phyloP scores from a whole-genome alignment of 2,329 filamentous ascomycete species.

The Alternaria conjuncta region DNA sequence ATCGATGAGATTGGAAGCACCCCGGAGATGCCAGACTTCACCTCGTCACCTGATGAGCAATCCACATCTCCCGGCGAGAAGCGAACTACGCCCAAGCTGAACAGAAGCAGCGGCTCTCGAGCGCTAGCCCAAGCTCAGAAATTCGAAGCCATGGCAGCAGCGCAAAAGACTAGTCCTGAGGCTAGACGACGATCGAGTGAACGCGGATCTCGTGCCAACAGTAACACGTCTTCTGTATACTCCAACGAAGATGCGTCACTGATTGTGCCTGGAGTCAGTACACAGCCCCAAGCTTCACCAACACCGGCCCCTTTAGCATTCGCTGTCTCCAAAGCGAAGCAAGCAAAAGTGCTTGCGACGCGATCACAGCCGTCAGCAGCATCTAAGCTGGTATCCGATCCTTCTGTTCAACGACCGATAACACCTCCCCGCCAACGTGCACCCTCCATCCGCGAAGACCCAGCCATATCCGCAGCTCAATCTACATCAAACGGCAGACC shows the following conservation, averaged over 20 bases:
- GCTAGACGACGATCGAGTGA: not conserved
- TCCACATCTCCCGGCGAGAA: slow-evolving; percentile 13
- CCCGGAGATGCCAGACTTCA: not conserved
- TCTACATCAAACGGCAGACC: not conserved
- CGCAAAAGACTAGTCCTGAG: slow-evolving; percentile 7
- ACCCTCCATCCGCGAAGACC: slow-evolving; percentile 3
- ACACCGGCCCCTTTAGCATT: slow-evolving; percentile 5
- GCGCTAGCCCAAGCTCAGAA: slow-evolving; percentile 38
- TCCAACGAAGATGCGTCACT: slow-evolving; percentile 5
- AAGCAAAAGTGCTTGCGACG: not conserved
- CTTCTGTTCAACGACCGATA: not conserved
- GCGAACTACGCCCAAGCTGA: slow-evolving; percentile 27
- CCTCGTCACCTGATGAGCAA: not conserved
- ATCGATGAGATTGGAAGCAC: not conserved
- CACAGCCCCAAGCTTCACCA: slow-evolving; percentile 1
- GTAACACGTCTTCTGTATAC: slow-evolving; percentile 3
- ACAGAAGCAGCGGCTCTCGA: slow-evolving; percentile 32
- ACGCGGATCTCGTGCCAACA: slow-evolving; percentile 14
- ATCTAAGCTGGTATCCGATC: not conserved
- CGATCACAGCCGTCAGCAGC: not conserved
- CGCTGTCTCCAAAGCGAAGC: not conserved
- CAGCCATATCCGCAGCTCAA: slow-evolving; percentile 4
- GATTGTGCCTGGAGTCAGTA: not conserved
- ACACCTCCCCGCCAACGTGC: slow-evolving; percentile 12
- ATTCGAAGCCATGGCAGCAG: slow-evolving; percentile 37